Evolutionary conservation across 192 early-diverging fungal genomes (phyloP), one percentile per base, ranked within the genome.

Genomic region (Linnemannia hyalina): DNA sequence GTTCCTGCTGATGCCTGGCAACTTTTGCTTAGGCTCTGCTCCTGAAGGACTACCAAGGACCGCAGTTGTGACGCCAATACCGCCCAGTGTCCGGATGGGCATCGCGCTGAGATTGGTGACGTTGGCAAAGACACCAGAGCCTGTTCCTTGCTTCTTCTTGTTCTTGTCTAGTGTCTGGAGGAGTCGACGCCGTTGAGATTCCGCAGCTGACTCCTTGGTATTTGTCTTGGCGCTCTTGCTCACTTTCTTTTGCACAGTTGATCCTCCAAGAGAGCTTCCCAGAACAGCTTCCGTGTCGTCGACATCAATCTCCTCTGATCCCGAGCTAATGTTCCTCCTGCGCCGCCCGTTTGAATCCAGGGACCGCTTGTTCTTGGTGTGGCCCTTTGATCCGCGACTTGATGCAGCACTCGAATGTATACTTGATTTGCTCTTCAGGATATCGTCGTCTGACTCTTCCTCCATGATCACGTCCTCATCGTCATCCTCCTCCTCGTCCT

Each of bases 301-400:
- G 20, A 85, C 82, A 11, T 85, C 82, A 65, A 85, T 85, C 49
- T 85, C 82, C 70, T 85, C 82, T 6, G 82, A 85, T 0, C 80
- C 82, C 3, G 82, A 85, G 40, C 74, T 80, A 16, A 36, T 65
- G n/a, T 74, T 74, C 29, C 65, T 85, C 57, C 69, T 69, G 18
- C 77, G 82, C 10, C 82, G 73, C 26, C 80, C 68, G 29, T 55
- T 75, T 20, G 47, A 26, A 44, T 84, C 82, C 13, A 44, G 15
- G 6, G 68, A 75, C 15, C 68, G 36, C 26, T 72, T 85, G 20
- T 16, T 72, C 26, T 35, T 79, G 11, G 78, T 42, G 20, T 65
- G 68, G 16, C 77, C 78, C 38, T 35, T 70, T 16, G 81, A 73
- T 46, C 68, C 73, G 13, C 70, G 36, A 22, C 55, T 57, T 0